Base-by-base conservation (phyloP, 305 asterid species). In the Rubia peregrina region DNA sequence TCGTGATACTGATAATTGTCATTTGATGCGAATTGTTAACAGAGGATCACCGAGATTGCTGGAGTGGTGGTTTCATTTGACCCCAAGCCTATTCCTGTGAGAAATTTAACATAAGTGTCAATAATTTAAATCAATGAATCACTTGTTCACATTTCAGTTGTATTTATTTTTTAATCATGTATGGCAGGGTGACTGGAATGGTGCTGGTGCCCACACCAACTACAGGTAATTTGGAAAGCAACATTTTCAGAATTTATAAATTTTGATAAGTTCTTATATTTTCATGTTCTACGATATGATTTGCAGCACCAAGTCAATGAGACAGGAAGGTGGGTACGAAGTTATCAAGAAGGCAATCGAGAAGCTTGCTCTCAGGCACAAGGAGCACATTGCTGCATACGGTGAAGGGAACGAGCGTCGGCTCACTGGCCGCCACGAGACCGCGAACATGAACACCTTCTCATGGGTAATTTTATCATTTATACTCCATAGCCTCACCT, bases 391-490 rank as follows among this genome's bases (percentile, higher is more conserved):
- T 43, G 92, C 95, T 73, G 97, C 92, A 14, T 91, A 93, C 63
- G 97, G 98, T 0, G 96, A 89, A 80, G 97, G 96, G 81, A 93
- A 93, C 4, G 96, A 93, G 59, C 95, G 95, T n/a, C 88, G 95
- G 16, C 95, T 93, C 75, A 90, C 95, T 0, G 96, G 96, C 40
- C 85, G 77, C 65, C 96, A 93, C 26, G 96, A 93, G 73, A 93
- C 92, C 22, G 96, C 96, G 5, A 78, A 81, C 69, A 93, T 90
- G 73, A 76, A 77, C 82, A 78, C 88, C 71, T 93, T 90, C 75
- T 76, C 80, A 84, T 90, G 98, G 97, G 97, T 90, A 85, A 73
- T 41, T 55, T 33, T 38, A 38, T 38, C 7, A 5, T 38, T 38
- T 0, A 4, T 38, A 38, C 41, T 38, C 41, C 41, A 0, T 6